Percentiles rank a stretch among this genome's conserved stretches.
These are phyloP conservation scores for Actinidia arguta DNA, from an alignment of 179 eudicot genomes.

Conservation along the genomic window DNA sequence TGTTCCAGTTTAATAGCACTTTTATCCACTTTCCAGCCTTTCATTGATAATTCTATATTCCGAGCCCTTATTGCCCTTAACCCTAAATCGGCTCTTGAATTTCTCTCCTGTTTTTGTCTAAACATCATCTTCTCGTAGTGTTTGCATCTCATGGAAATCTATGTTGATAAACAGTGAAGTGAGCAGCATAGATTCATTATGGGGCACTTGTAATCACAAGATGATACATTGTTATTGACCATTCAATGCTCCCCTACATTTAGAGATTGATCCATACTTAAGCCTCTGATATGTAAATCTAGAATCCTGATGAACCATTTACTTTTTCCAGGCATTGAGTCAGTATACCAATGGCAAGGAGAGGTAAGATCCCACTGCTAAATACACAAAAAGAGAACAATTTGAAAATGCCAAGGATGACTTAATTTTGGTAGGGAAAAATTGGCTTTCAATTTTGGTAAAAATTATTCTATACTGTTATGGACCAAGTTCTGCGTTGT, in stretches of 20 bases:
- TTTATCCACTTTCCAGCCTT: not conserved
- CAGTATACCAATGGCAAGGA: constrained; percentile 94
- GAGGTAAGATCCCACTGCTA: constrained; percentile 54
- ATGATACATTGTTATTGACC: not conserved
- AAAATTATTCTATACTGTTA: not conserved
- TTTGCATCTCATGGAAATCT: not conserved
- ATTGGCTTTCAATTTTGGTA: not conserved
- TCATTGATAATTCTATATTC: not conserved
- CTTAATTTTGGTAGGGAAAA: no score
- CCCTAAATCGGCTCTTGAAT: no score
- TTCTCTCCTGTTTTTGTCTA: not conserved
- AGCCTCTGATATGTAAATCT: not conserved
- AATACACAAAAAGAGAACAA: not conserved
- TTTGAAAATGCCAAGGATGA: not conserved
- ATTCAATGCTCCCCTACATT: not conserved
- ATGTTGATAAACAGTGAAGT: not conserved
- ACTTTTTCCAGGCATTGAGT: constrained; percentile 75
- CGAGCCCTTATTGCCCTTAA: not conserved
- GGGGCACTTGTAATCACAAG: not conserved
- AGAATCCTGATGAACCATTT: constrained; percentile 7
- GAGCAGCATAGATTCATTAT: not conserved
- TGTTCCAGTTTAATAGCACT: no score
- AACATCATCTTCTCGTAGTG: no score
- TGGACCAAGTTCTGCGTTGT: not conserved
- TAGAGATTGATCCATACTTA: not conserved